Conservation (phyloP, 2,329 filamentous ascomycete species). For the Ciborinia camelliae region DNA sequence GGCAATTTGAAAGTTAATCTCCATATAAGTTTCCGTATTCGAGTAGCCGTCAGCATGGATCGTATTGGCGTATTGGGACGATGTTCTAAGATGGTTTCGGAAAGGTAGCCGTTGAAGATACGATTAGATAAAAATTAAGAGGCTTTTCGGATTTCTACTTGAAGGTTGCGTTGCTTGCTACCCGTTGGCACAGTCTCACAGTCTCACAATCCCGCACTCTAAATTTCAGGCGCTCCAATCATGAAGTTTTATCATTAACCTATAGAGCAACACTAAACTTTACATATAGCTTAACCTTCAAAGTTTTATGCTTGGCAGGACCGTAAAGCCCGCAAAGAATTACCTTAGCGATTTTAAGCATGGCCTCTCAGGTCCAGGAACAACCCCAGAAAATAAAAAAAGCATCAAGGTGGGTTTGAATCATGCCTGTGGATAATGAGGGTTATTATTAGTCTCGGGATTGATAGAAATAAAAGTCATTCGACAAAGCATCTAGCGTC, state of each 20-base stretch:
- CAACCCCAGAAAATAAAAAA: conserved; percentile 10
- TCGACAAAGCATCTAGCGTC: conserved; percentile 1
- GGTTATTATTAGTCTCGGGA: neutral
- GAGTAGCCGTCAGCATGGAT: neutral
- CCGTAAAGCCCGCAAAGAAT: neutral
- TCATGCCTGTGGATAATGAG: conserved; percentile 1
- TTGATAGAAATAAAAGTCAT: neutral
- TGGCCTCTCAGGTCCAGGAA: neutral
- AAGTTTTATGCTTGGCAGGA: neutral
- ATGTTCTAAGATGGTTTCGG: conserved; percentile 8
- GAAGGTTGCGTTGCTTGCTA: conserved; percentile 1
- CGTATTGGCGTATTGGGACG: neutral
- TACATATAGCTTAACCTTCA: neutral
- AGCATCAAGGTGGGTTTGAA: too few species aligned
- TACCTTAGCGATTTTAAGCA: neutral
- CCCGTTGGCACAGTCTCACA: conserved; percentile 8
- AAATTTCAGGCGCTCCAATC: conserved; percentile 15
- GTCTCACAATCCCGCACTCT: neutral
- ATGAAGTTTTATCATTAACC: neutral
- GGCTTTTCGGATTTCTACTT: conserved; percentile 6
- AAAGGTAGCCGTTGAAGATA: conserved; percentile 14
- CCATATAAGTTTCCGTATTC: neutral
- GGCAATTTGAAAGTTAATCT: conserved; percentile 5
- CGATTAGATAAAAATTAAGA: neutral
- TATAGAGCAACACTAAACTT: neutral